Base-by-base conservation (phyloP, 106 monocot genomes). In the Vanilla planifolia region DNA sequence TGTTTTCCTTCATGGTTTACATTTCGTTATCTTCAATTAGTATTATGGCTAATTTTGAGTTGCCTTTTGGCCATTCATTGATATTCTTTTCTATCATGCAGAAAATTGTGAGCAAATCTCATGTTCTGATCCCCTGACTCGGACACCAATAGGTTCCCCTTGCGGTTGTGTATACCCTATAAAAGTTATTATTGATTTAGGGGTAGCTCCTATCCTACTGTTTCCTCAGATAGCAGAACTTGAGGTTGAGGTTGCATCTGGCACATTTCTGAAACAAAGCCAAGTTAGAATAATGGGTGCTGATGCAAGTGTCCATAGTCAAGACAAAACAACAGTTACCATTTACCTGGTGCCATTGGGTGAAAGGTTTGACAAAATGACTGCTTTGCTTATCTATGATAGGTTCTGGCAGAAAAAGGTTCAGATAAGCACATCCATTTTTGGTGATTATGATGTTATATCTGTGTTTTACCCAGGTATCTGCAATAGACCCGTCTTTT, bases 271-370 rank as follows among this genome's bases (percentile, higher is more conserved):
- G 45, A 95, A 95, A 69, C 95, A 90, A 64, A 95, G 95, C 69
- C 95, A 95, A 73, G 90, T 95, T 13, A 90, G 84, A 77, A 95
- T 95, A 51, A 95, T 95, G 90, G 83, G 75, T 67, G 95, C 95
- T 34, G 68, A 73, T 55, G 75, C 86, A 17, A 84, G 73, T 76
- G 65, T 65, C 43, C 35, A 61, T 30, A 71, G 78, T 79, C 85
- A 73, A 53, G 80, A 74, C 36, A 84, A 68, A 68, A 95, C 95
- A 33, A 81, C 66, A 9, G 68, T 75, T 35, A 63, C 74, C 39
- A 62, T 70, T 33, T 61, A 70, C 43, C 52, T 70, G 70, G 70
- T 70, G 20, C 89, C 89, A 30, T 68, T 89, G 50, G 89, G 84
- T 20, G 80, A 84, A 39, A 84, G 73, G 36, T 89, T 89, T 75